Percentiles rank a stretch among this genome's conserved stretches.
phyloP scores from a whole-genome alignment of 108 stramenopile genomes.

The Nitzschia inconspicua region DNA sequence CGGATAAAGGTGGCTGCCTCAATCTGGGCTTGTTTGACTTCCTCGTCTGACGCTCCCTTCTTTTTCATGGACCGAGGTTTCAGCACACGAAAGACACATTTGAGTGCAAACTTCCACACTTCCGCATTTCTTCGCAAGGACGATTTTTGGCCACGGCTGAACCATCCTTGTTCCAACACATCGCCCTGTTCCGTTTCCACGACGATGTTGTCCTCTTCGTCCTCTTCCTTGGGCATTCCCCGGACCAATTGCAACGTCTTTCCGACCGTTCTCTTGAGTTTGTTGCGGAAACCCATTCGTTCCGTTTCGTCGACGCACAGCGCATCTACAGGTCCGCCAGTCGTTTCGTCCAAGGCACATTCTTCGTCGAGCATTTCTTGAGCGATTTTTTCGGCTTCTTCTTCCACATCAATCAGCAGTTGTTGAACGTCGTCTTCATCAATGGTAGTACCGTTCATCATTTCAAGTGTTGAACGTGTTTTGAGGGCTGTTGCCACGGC shows the following conservation, averaged over 20 bases:
- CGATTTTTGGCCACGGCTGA: constrained; percentile 53
- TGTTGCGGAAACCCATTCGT: constrained; percentile 41
- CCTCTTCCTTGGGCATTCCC: constrained; percentile 27
- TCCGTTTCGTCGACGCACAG: constrained; percentile 63
- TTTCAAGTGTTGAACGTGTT: background rate
- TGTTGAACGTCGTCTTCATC: constrained; percentile 18
- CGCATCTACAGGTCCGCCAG: constrained; percentile 53
- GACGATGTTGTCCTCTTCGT: constrained; percentile 7
- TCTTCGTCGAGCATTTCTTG: constrained; percentile 62
- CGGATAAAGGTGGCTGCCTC: constrained; percentile 84
- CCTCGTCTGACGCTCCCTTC: constrained; percentile 65
- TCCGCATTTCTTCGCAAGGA: constrained; percentile 76
- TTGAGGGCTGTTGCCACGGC: background rate
- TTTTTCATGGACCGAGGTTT: constrained; percentile 70
- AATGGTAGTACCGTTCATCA: background rate
- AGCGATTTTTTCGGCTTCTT: constrained; percentile 51
- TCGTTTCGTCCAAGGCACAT: constrained; percentile 54
- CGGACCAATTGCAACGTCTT: constrained; percentile 53
- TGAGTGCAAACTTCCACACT: constrained; percentile 87
- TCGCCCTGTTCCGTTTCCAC: constrained; percentile 46
- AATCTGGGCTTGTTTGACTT: constrained; percentile 55
- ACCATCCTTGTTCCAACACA: constrained; percentile 77
- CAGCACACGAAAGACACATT: constrained; percentile 68
- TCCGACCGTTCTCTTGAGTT: constrained; percentile 48
- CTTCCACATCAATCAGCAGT: constrained; percentile 40